phyloP scores from a whole-genome alignment of 768 basidiomycete genomes.

The Termitomyces sp. region DNA sequence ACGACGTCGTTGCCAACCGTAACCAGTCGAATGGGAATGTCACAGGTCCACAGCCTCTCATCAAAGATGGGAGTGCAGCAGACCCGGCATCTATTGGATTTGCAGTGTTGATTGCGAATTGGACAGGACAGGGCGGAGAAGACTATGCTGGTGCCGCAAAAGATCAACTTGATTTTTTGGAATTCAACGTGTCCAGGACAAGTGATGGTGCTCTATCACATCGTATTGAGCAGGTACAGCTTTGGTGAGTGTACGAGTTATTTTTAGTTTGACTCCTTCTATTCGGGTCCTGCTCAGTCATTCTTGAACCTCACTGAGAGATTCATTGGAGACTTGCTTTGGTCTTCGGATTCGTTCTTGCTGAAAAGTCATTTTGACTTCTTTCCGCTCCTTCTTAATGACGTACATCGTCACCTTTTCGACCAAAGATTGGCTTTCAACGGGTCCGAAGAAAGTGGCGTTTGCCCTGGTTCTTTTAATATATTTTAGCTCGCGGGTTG shows the following conservation, averaged over 20 bases:
- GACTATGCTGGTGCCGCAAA: conserved; percentile 60
- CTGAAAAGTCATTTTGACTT: not conserved
- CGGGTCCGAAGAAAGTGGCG: not conserved
- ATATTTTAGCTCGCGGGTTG: not conserved
- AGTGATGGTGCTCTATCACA: conserved; percentile 81
- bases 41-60: conserved; percentile 52
- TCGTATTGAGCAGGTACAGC: conserved; percentile 58
- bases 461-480: not conserved
- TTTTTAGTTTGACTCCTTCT: conserved; percentile 1
- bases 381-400: not conserved
- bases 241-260: conserved; percentile 45
- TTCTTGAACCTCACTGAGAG: not conserved
- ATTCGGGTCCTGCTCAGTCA: not conserved
- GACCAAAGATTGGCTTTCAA: not conserved
- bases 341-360: not conserved
- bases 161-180: conserved; percentile 61
- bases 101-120: conserved; percentile 54
- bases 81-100: conserved; percentile 82
- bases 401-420: not conserved
- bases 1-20: conserved; percentile 42
- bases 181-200: conserved; percentile 53
- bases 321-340: not conserved
- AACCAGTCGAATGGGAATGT: conserved; percentile 33
- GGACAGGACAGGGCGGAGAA: conserved; percentile 38
- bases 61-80: conserved; percentile 53